Conservation (phyloP, 495 filamentous ascomycete species). For the Annulohypoxylon bovei region DNA sequence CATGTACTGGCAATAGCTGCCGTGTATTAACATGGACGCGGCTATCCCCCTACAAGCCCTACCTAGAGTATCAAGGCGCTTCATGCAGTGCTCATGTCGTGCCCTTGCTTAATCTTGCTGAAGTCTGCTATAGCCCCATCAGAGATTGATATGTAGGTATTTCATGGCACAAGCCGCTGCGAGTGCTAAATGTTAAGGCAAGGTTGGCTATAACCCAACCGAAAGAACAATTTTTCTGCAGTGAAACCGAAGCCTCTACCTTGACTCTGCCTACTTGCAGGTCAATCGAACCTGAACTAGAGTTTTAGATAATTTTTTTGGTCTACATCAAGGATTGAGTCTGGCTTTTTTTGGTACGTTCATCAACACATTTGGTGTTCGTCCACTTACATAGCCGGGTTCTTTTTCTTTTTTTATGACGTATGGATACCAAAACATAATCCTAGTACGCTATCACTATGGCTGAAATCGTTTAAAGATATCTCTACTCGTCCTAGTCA, state of each 20-base stretch:
- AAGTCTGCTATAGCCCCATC: neutral
- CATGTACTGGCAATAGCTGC: neutral
- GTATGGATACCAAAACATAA: too few species aligned
- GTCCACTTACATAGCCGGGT: neutral
- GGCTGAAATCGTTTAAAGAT: neutral
- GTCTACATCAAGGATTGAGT: neutral
- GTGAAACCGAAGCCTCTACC: neutral
- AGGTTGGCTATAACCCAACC: neutral
- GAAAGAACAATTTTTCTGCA: neutral
- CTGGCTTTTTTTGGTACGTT: neutral
- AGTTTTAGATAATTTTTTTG: neutral
- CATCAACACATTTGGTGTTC: neutral
- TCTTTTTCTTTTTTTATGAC: neutral
- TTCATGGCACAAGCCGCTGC: conserved; percentile 5
- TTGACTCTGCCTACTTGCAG: neutral
- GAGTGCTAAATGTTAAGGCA: neutral
- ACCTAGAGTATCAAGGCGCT: neutral
- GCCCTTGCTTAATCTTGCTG: neutral
- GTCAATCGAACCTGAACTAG: neutral
- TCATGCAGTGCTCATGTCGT: neutral
- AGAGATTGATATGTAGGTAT: neutral
- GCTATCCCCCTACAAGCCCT: neutral
- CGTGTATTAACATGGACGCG: neutral
- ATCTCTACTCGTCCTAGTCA: neutral
- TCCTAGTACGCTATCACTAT: neutral